These are phyloP conservation scores for Isabelozyma rhagii DNA, from an alignment of 805 yeast genomes.

Conservation along the genomic window DNA sequence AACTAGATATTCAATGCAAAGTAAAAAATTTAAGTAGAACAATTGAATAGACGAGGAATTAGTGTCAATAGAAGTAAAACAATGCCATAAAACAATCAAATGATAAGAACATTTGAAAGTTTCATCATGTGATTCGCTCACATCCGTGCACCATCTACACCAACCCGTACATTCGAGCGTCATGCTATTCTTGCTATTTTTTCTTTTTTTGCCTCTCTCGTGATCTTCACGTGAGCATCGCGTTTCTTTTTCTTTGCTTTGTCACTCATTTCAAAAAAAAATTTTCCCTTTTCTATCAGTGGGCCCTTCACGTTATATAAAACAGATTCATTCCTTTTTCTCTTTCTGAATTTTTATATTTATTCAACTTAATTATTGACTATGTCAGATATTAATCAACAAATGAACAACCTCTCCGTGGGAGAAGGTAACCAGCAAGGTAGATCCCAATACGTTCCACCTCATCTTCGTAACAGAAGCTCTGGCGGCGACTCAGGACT, in stretches of 20 bases:
- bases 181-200: neutral
- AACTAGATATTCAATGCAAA: no score
- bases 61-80: no score
- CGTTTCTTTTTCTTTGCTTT: neutral
- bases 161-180: no score
- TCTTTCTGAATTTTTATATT: neutral
- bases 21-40: no score
- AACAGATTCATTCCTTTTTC: slow-evolving; percentile 3
- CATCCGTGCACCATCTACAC: no score
- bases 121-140: no score
- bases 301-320: neutral
- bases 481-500: slow-evolving; percentile 10
- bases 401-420: slow-evolving; percentile 55
- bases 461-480: slow-evolving; percentile 43
- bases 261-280: slow-evolving; percentile 1
- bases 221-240: neutral
- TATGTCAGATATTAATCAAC: slow-evolving; percentile 59
- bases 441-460: slow-evolving; percentile 51
- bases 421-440: slow-evolving; percentile 16
- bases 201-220: neutral
- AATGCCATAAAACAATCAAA: no score
- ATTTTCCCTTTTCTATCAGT: neutral
- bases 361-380: slow-evolving; percentile 10
- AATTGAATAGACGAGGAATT: no score
- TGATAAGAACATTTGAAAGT: no score